Percentiles rank a stretch among this genome's conserved stretches.
Evolutionary conservation across 345 rosid species (phyloP).

Genomic region (Lepidium didymum): DNA sequence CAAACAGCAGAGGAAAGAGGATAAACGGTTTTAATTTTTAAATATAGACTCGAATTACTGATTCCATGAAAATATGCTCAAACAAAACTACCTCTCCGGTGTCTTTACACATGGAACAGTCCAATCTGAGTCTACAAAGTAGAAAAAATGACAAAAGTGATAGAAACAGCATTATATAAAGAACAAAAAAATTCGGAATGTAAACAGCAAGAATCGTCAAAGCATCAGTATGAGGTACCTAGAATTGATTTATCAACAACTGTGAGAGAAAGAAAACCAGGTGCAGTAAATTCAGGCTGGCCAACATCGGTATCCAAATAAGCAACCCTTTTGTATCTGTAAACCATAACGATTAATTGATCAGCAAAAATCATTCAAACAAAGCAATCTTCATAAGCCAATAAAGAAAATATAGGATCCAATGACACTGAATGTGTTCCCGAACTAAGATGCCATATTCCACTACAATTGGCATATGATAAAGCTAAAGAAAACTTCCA

Average conservation of each 20-base stretch:
- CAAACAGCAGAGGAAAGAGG: not conserved
- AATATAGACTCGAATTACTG: not conserved
- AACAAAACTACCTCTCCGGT: constrained; percentile 67
- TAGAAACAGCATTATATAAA: not conserved
- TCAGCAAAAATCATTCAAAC: not conserved
- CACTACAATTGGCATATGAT: not conserved
- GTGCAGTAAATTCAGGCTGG: constrained; percentile 87
- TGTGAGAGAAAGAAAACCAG: constrained; percentile 83
- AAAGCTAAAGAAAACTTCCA: not conserved
- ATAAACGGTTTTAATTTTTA: not conserved
- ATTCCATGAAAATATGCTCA: not conserved
- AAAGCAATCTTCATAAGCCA: not conserved
- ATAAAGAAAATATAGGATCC: not conserved
- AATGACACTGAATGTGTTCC: not conserved
- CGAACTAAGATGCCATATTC: not conserved
- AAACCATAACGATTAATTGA: constrained; percentile 1
- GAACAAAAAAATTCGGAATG: not conserved
- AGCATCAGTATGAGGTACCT: constrained; percentile 37
- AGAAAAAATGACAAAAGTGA: constrained; percentile 3
- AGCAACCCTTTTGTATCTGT: constrained; percentile 72
- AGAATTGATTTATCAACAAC: constrained; percentile 51
- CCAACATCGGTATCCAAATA: constrained; percentile 96
- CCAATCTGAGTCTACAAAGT: constrained; percentile 48
- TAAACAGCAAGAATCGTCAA: not conserved
- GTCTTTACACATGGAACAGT: constrained; percentile 83